Evolutionary conservation across 169 alveolate species (phyloP).

Genomic region (Theileria parva): DNA sequence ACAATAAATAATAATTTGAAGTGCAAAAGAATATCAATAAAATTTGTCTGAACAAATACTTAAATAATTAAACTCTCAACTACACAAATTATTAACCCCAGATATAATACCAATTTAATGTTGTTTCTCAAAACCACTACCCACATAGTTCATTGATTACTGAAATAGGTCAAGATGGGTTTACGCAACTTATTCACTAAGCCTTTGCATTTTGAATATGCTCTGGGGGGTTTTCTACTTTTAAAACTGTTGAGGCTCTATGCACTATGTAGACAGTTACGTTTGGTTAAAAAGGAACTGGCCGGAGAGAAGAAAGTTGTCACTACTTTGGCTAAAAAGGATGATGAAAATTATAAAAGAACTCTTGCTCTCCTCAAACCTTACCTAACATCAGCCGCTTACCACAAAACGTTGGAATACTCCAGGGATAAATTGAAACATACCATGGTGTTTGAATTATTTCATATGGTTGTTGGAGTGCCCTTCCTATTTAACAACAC

Average conservation of each 20-base stretch:
- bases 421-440: constrained; percentile 47
- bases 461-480: constrained; percentile 14
- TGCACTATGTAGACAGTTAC: constrained; percentile 45
- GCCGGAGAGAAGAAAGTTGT: constrained; percentile 13
- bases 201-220: constrained; percentile 52
- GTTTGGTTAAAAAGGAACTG: constrained; percentile 33
- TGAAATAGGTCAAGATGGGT: constrained; percentile 35
- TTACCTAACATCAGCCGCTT: constrained; percentile 33
- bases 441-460: constrained; percentile 25
- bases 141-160: no score
- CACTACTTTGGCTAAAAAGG: constrained; percentile 3
- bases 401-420: constrained; percentile 60
- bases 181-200: constrained; percentile 19
- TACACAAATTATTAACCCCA: no score
- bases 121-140: no score
- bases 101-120: no score
- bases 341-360: constrained; percentile 8
- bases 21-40: no score
- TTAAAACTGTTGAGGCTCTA: constrained; percentile 43
- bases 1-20: no score
- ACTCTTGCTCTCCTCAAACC: constrained; percentile 11
- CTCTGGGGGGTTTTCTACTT: constrained; percentile 17
- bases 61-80: no score
- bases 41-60: no score
- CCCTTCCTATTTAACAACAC: constrained; percentile 11